Conservation (phyloP, 148 eudicot genomes). For the Chenopodium quinoa region DNA sequence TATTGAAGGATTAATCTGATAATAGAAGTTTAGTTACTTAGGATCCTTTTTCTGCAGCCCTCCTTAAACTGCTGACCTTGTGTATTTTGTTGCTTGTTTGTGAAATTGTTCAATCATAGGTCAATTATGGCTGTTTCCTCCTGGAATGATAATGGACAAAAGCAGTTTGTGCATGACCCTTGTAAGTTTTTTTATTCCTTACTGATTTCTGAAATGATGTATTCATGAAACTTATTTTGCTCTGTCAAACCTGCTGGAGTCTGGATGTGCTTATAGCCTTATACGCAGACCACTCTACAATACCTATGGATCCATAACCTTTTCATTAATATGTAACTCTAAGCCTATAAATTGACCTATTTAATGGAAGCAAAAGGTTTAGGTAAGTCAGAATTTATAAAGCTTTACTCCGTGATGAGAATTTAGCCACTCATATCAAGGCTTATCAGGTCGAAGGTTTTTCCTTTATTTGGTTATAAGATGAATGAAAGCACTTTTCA, state of each 20-base stretch:
- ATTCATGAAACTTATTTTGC: neutral
- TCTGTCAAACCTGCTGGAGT: neutral
- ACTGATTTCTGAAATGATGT: neutral
- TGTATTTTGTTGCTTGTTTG: constrained; percentile 16
- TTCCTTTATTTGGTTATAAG: neutral
- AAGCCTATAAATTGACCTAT: neutral
- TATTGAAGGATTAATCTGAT: neutral
- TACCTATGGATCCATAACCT: neutral
- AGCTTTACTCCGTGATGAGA: neutral
- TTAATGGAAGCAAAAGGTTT: neutral
- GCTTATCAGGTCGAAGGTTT: neutral
- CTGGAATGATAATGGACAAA: constrained; percentile 99
- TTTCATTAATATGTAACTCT: neutral
- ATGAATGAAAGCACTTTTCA: neutral
- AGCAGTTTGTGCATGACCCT: constrained; percentile 95
- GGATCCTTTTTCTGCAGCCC: neutral
- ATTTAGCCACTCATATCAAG: too few species aligned
- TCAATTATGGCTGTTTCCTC: constrained; percentile 98
- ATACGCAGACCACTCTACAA: neutral
- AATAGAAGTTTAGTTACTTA: neutral
- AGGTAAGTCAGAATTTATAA: neutral
- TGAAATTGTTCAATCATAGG: constrained; percentile 35
- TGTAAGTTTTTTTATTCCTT: constrained; percentile 50
- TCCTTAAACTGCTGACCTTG: neutral
- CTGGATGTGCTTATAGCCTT: neutral